Conservation (phyloP, 108 stramenopile species). For the Pseudonitzschia multistriata region DNA sequence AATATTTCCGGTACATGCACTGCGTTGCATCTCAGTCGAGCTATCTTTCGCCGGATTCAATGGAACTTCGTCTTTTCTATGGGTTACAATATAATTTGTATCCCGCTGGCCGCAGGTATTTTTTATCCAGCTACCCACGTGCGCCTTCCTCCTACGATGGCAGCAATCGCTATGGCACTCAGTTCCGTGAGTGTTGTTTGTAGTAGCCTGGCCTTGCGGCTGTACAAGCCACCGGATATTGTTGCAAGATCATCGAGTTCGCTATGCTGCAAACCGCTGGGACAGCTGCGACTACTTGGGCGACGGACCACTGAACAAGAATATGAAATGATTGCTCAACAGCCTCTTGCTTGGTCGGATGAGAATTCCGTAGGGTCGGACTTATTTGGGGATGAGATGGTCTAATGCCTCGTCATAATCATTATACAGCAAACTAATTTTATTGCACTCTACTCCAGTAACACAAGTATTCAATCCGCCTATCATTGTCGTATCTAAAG, state of each 20-base stretch:
- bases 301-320: conserved; percentile 8
- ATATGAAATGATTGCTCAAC: background rate
- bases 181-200: conserved; percentile 87
- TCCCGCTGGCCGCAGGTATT: conserved; percentile 95
- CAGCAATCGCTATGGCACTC: conserved; percentile 93
- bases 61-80: conserved; percentile 92
- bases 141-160: conserved; percentile 88
- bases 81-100: conserved; percentile 92
- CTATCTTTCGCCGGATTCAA: conserved; percentile 89
- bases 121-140: conserved; percentile 85
- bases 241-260: conserved; percentile 27
- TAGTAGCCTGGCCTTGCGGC: conserved; percentile 69
- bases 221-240: conserved; percentile 66
- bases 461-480: too few species aligned
- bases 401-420: background rate
- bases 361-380: background rate
- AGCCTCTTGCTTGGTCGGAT: conserved; percentile 4
- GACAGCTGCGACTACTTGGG: conserved; percentile 15
- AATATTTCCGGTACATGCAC: conserved; percentile 85
- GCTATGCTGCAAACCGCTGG: background rate
- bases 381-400: conserved; percentile 1
- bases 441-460: too few species aligned
- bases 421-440: background rate
- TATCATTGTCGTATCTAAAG: too few species aligned
- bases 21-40: conserved; percentile 84